These are phyloP conservation scores for Trichomonas tenax DNA, from an alignment of 208 protist genomes.

Conservation along the genomic window DNA sequence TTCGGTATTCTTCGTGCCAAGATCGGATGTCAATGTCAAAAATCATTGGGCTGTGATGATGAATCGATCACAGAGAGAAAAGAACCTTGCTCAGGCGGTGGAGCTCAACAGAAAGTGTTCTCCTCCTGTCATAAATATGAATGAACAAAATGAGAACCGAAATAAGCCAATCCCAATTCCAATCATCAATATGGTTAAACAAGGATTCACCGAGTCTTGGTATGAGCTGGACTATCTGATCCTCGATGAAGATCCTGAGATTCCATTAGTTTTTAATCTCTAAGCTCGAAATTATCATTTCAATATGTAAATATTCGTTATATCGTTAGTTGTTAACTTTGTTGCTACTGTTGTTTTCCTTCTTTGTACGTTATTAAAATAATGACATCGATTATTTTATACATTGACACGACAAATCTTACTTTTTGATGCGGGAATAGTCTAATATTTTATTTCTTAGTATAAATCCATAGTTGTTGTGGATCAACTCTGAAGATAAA, in stretches of 20 bases:
- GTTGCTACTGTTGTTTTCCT: too few relatives aligned
- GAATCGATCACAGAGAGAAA: neutral
- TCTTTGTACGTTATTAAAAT: too few relatives aligned
- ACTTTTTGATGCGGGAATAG: too few relatives aligned
- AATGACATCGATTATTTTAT: too few relatives aligned
- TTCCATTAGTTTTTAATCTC: neutral
- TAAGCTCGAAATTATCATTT: neutral
- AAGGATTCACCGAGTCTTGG: neutral
- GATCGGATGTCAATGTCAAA: neutral
- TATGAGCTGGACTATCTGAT: neutral
- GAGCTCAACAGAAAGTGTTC: neutral
- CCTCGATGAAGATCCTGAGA: neutral
- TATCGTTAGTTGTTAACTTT: too few relatives aligned
- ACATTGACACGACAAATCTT: too few relatives aligned
- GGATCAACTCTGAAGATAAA: too few relatives aligned
- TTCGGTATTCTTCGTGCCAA: neutral
- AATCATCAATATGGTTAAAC: neutral
- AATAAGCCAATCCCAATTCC: neutral
- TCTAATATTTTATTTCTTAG: too few relatives aligned
- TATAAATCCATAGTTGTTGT: too few relatives aligned
- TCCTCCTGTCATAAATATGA: neutral
- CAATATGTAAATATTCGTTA: too few relatives aligned
- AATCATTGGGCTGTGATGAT: neutral
- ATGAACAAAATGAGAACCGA: neutral
- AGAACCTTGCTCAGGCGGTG: neutral